Evolutionary conservation across 108 stramenopile genomes (phyloP).

Genomic region (Cyclotella atomus): DNA sequence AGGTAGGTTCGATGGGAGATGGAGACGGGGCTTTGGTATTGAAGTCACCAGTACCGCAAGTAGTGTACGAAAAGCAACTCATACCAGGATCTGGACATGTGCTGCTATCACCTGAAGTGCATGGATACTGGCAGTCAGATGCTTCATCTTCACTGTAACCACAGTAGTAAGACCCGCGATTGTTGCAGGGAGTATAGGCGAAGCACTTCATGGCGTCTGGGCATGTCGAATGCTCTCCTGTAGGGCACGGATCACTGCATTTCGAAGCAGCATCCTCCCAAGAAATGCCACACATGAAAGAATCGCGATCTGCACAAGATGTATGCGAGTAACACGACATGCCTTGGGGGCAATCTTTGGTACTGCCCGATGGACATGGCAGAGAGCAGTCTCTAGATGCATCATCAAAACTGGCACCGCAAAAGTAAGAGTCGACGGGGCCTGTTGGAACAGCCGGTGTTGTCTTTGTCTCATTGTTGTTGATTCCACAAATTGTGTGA

Average conservation of each 20-base stretch:
- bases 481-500: conserved; percentile 41
- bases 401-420: conserved; percentile 48
- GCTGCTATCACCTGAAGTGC: conserved; percentile 63
- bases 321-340: conserved; percentile 46
- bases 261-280: conserved; percentile 47
- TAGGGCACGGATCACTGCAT: conserved; percentile 48
- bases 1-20: conserved; percentile 16
- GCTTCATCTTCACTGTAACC: conserved; percentile 44
- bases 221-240: conserved; percentile 50
- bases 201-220: conserved; percentile 49
- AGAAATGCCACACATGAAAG: conserved; percentile 49
- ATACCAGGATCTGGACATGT: conserved; percentile 71
- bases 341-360: conserved; percentile 33
- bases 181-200: conserved; percentile 55
- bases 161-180: conserved; percentile 49
- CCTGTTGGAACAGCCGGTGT: conserved; percentile 25
- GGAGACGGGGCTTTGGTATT: conserved; percentile 32
- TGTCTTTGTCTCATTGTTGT: background rate
- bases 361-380: conserved; percentile 47
- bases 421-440: conserved; percentile 43
- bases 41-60: conserved; percentile 65
- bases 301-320: conserved; percentile 51
- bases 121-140: conserved; percentile 60
- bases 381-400: conserved; percentile 43
- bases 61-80: conserved; percentile 83